phyloP scores from a whole-genome alignment of 1,139 yeast genomes.

The Suhomyces maxii region DNA sequence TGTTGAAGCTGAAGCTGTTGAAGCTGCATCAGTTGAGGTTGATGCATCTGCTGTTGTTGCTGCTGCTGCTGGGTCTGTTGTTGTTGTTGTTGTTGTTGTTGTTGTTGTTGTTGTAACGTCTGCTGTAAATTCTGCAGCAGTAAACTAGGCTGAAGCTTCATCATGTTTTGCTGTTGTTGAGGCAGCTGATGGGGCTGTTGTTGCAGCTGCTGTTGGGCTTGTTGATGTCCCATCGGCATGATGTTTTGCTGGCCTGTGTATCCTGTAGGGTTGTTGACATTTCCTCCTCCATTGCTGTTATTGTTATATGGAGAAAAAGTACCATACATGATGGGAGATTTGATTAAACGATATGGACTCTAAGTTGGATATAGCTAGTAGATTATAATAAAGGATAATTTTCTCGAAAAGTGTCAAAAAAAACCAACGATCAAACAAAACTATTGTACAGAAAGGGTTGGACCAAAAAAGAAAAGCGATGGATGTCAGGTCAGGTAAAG shows the following conservation, averaged over 20 bases:
- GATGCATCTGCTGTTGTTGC: conserved; percentile 15
- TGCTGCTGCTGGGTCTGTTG: conserved; percentile 15
- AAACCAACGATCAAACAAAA: too few species aligned
- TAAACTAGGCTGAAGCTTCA: not conserved
- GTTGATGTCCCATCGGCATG: not conserved
- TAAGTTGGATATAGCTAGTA: too few species aligned
- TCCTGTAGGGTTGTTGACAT: not conserved
- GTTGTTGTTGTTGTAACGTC: conserved; percentile 9
- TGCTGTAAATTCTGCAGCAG: conserved; percentile 1
- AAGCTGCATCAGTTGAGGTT: conserved; percentile 13
- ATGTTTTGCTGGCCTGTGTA: not conserved
- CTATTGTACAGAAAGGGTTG: too few species aligned
- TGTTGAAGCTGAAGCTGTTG: conserved; percentile 4
- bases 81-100: conserved; percentile 7
- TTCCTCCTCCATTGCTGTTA: not conserved
- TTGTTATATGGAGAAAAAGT: not conserved
- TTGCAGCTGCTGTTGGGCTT: conserved; percentile 12
- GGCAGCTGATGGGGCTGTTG: conserved; percentile 14
- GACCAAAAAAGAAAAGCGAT: too few species aligned
- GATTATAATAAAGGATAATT: too few species aligned
- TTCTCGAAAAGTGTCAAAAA: too few species aligned
- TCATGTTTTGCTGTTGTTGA: conserved; percentile 2
- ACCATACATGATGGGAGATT: not conserved
- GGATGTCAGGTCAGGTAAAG: too few species aligned
- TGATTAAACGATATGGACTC: too few species aligned